A percentile compares a stretch with the other conserved stretches of the same genome.
These are phyloP conservation scores for Botryotinia convoluta DNA, from an alignment of 2,329 filamentous ascomycete species.

Conservation along the genomic window DNA sequence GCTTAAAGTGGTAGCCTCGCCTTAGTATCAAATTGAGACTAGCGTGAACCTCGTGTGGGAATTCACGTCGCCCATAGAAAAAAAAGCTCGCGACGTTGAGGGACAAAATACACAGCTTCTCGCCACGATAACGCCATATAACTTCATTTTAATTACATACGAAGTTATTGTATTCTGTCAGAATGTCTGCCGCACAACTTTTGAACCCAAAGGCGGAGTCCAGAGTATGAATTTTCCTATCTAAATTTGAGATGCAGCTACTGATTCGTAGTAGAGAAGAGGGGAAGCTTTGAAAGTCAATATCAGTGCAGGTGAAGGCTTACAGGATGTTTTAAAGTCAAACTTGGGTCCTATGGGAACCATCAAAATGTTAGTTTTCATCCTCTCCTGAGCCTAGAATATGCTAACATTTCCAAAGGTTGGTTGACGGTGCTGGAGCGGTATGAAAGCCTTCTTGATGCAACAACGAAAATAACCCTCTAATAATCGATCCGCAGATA, in stretches of 20 bases:
- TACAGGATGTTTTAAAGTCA: constrained; percentile 91
- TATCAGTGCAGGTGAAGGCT: constrained; percentile 91
- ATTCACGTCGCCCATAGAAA: constrained; percentile 21
- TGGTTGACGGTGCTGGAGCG: constrained; percentile 68
- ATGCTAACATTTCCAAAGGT: constrained; percentile 45
- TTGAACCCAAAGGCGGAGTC: constrained; percentile 99
- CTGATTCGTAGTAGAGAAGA: constrained; percentile 64
- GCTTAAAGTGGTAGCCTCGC: constrained; percentile 7
- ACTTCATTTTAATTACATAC: constrained; percentile 21
- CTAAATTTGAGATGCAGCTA: constrained; percentile 30
- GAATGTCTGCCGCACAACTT: constrained; percentile 95
- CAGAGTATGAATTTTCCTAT: constrained; percentile 60
- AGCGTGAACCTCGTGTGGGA: constrained; percentile 16
- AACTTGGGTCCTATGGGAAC: constrained; percentile 93
- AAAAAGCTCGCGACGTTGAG: constrained; percentile 21
- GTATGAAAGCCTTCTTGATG: constrained; percentile 43
- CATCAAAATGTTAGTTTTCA: constrained; percentile 77
- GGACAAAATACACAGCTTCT: constrained; percentile 9
- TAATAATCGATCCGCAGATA: constrained; percentile 57
- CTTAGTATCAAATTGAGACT: constrained; percentile 11
- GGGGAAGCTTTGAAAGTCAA: constrained; percentile 96
- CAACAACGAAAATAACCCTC: constrained; percentile 26
- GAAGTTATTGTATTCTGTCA: constrained; percentile 27
- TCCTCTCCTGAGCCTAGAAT: not conserved
- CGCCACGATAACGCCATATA: constrained; percentile 10